phyloP scores from a whole-genome alignment of 805 yeast species.

The Citeromyces matritensis region DNA sequence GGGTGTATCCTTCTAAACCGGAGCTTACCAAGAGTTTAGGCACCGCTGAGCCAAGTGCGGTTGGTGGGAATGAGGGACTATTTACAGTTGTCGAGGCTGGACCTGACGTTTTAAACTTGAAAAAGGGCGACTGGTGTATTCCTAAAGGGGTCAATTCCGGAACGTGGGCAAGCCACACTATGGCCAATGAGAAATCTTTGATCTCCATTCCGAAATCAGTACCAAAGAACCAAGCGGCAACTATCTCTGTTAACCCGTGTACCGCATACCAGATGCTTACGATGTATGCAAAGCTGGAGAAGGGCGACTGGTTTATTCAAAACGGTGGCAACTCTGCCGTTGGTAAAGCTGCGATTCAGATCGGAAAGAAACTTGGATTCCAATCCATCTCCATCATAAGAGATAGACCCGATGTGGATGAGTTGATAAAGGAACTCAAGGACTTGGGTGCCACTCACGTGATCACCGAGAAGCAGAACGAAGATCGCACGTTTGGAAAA shows the following conservation, averaged over 20 bases:
- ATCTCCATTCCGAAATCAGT: conserved; percentile 41
- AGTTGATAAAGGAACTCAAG: conserved; percentile 32
- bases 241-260: conserved; percentile 82
- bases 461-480: conserved; percentile 76
- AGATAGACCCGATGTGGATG: conserved; percentile 68
- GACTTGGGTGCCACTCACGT: conserved; percentile 77
- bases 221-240: conserved; percentile 59
- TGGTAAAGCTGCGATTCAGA: conserved; percentile 81
- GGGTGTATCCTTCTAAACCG: conserved; percentile 75
- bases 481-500: conserved; percentile 48
- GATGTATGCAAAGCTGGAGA: conserved; percentile 40
- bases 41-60: conserved; percentile 54
- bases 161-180: conserved; percentile 82
- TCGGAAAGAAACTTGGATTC: conserved; percentile 63
- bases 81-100: conserved; percentile 76
- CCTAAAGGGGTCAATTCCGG: conserved; percentile 73
- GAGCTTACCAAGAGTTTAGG: conserved; percentile 36
- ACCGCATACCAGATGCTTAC: conserved; percentile 86
- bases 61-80: conserved; percentile 90
- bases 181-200: conserved; percentile 35
- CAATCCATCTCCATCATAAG: conserved; percentile 83
- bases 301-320: conserved; percentile 87
- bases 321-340: conserved; percentile 96
- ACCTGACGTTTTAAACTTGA: conserved; percentile 24
- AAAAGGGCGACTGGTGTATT: conserved; percentile 77